A percentile compares a stretch with the other conserved stretches of the same genome.
Evolutionary conservation across 768 basidiomycete genomes (phyloP).

Genomic region (Naganishia randhawae): DNA sequence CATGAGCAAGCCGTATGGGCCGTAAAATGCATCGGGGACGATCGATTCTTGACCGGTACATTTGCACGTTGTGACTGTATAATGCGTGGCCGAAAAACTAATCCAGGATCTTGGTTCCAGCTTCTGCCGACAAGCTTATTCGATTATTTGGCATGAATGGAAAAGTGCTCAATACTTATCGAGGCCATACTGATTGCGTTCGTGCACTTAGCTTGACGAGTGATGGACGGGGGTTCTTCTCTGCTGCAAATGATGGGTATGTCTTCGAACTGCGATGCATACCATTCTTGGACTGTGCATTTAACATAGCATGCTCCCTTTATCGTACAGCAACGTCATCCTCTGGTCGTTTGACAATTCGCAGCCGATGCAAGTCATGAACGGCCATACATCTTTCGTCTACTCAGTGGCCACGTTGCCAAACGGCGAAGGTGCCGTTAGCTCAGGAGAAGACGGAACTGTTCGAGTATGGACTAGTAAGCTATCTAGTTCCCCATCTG

Average conservation of each 20-base stretch:
- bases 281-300: background rate
- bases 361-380: constrained; percentile 63
- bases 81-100: background rate
- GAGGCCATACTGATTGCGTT: constrained; percentile 87
- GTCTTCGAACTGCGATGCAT: constrained; percentile 26
- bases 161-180: constrained; percentile 68
- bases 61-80: background rate
- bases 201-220: constrained; percentile 74
- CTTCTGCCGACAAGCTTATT: constrained; percentile 91
- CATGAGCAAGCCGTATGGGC: constrained; percentile 94
- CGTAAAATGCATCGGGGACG: constrained; percentile 72
- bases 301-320: background rate
- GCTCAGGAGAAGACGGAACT: constrained; percentile 90
- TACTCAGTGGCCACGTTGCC: constrained; percentile 82
- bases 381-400: constrained; percentile 94
- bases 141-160: constrained; percentile 68
- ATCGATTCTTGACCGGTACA: constrained; percentile 76
- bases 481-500: constrained; percentile 36
- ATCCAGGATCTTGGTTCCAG: constrained; percentile 52
- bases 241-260: constrained; percentile 89
- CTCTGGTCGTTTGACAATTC: constrained; percentile 80
- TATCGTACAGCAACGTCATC: constrained; percentile 68
- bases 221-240: constrained; percentile 73
- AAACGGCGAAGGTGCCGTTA: constrained; percentile 67
- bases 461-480: constrained; percentile 85